Evolutionary conservation across 805 yeast species (phyloP).

Genomic region (Saturnispora dispora): DNA sequence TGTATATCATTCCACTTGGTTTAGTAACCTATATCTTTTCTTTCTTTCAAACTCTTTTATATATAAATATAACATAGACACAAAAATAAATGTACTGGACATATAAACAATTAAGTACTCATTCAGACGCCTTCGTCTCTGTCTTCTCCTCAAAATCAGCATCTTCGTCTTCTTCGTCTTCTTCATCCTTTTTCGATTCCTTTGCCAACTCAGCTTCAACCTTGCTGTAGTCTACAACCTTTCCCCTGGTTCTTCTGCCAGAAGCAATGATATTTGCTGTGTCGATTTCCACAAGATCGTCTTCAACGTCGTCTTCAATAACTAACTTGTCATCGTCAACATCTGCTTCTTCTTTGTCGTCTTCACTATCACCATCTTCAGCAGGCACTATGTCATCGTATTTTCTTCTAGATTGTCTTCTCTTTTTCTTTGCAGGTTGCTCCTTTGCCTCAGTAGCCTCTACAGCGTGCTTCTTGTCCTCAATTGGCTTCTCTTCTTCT

Average conservation of each 20-base stretch:
- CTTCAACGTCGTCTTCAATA: constrained; percentile 65
- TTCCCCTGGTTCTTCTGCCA: constrained; percentile 87
- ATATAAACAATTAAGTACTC: background rate
- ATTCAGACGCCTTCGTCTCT: constrained; percentile 4
- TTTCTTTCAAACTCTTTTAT: background rate
- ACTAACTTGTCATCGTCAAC: constrained; percentile 44
- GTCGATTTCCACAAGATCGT: constrained; percentile 73
- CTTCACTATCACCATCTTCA: constrained; percentile 19
- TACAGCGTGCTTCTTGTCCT: background rate
- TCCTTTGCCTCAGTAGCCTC: background rate
- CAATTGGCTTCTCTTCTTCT: background rate
- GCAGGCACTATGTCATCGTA: constrained; percentile 18
- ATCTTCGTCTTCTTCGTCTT: constrained; percentile 22
- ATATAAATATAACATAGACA: background rate
- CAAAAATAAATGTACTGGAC: background rate
- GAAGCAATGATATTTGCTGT: constrained; percentile 72
- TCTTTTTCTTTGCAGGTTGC: constrained; percentile 10
- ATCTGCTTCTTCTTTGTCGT: constrained; percentile 32
- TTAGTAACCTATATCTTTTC: background rate
- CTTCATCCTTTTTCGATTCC: constrained; percentile 35
- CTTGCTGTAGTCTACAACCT: constrained; percentile 73
- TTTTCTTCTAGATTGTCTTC: constrained; percentile 18
- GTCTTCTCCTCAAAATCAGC: constrained; percentile 40
- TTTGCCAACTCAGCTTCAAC: constrained; percentile 63
- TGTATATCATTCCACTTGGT: background rate